A percentile compares a stretch with the other conserved stretches of the same genome.
These are phyloP conservation scores for Amphibolis antarctica DNA, from an alignment of 106 monocot species.

Conservation along the genomic window DNA sequence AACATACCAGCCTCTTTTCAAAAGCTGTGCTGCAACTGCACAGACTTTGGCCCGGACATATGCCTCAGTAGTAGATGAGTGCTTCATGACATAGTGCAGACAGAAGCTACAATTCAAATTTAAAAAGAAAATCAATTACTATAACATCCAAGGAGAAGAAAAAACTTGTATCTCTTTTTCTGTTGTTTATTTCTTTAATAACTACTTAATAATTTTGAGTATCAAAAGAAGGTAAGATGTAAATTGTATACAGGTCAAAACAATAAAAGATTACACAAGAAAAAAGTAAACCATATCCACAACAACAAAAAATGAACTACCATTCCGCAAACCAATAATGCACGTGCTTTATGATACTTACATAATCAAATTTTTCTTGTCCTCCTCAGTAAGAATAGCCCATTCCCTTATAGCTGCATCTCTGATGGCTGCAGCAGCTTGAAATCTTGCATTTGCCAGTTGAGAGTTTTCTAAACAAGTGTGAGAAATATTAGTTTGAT, in stretches of 20 bases:
- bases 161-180: too few relatives aligned
- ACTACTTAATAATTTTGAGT: too few relatives aligned
- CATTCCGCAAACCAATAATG: background rate
- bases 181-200: too few relatives aligned
- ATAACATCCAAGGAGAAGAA: too few relatives aligned
- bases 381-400: constrained; percentile 15
- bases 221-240: too few relatives aligned
- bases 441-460: constrained; percentile 26
- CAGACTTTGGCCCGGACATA: constrained; percentile 88
- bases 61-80: constrained; percentile 43
- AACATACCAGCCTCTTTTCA: constrained; percentile 97
- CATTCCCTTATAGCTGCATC: constrained; percentile 29
- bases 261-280: too few relatives aligned
- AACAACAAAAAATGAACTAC: background rate
- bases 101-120: constrained; percentile 51
- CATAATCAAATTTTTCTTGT: constrained; percentile 25
- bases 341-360: constrained; percentile 3
- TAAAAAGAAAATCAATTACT: too few relatives aligned
- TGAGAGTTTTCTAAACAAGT: constrained; percentile 22
- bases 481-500: background rate
- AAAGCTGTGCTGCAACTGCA: constrained; percentile 68
- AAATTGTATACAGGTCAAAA: too few relatives aligned
- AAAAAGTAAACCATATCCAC: too few relatives aligned
- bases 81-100: constrained; percentile 61
- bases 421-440: constrained; percentile 25